A percentile compares a stretch with the other conserved stretches of the same genome.
These are phyloP conservation scores for Blastobotrys raffinosifermentans DNA, from an alignment of 1,139 yeast species.

Conservation along the genomic window DNA sequence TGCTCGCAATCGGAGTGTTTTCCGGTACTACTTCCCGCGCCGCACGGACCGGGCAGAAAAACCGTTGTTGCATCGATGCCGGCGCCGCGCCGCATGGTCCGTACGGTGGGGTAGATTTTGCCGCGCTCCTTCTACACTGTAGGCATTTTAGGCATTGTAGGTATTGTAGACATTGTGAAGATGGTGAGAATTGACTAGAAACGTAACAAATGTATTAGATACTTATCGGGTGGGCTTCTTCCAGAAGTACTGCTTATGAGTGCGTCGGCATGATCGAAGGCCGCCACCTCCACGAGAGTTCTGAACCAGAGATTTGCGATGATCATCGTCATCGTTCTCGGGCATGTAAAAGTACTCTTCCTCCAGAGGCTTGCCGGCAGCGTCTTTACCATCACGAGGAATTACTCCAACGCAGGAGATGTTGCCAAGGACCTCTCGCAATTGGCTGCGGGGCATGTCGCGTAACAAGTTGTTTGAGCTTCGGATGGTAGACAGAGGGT, in stretches of 20 bases:
- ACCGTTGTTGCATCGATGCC: no score
- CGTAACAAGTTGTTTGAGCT: slow-evolving; percentile 39
- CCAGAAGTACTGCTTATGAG: slow-evolving; percentile 66
- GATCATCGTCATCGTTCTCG: slow-evolving; percentile 68
- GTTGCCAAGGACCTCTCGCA: slow-evolving; percentile 40
- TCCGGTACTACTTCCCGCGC: no score
- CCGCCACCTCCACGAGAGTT: slow-evolving; percentile 63
- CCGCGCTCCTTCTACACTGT: no score
- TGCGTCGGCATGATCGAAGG: slow-evolving; percentile 82
- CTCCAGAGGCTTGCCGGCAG: slow-evolving; percentile 90
- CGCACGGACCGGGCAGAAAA: no score
- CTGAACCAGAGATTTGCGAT: slow-evolving; percentile 63
- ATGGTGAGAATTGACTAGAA: no score
- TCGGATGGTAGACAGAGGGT: slow-evolving; percentile 68
- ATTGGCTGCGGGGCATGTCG: slow-evolving; percentile 25
- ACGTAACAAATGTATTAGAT: no score
- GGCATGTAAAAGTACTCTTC: slow-evolving; percentile 89
- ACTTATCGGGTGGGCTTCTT: slow-evolving; percentile 23
- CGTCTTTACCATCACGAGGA: slow-evolving; percentile 85
- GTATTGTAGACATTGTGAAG: no score
- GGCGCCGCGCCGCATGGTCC: no score
- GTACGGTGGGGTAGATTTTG: no score
- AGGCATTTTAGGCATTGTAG: no score
- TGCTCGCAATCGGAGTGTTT: no score
- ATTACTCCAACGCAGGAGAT: slow-evolving; percentile 72